phyloP scores from a whole-genome alignment of 2,329 filamentous ascomycete genomes.

The Colletotrichum sp. region DNA sequence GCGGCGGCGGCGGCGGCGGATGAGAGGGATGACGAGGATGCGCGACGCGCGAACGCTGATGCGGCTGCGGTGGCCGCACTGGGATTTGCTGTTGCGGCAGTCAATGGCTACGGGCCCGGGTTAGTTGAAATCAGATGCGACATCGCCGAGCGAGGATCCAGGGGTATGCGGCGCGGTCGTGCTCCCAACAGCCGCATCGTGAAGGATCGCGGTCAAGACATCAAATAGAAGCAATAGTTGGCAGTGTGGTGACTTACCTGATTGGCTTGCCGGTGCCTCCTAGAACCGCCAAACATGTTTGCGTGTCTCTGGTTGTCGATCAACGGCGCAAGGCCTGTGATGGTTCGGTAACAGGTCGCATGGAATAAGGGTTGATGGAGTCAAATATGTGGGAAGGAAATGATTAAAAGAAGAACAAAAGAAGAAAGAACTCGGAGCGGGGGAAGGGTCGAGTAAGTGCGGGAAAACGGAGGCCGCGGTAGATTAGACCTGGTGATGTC shows the following conservation, averaged over 20 bases:
- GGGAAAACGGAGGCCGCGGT: background rate
- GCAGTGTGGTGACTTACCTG: constrained; percentile 40
- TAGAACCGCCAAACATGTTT: constrained; percentile 57
- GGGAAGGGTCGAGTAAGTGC: background rate
- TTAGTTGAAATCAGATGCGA: constrained; percentile 14
- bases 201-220: background rate
- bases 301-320: constrained; percentile 16
- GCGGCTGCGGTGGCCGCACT: constrained; percentile 81
- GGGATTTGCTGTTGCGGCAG: constrained; percentile 68
- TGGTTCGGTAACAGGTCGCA: constrained; percentile 25
- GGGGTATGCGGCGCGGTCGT: background rate
- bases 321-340: constrained; percentile 26
- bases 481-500: constrained; percentile 8
- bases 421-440: background rate
- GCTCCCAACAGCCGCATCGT: background rate
- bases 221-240: background rate
- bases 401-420: background rate
- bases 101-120: constrained; percentile 58
- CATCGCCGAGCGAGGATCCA: constrained; percentile 22
- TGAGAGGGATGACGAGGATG: constrained; percentile 72
- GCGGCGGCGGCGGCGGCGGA: constrained; percentile 87
- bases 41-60: constrained; percentile 77
- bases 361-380: background rate
- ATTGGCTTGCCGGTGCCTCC: constrained; percentile 52
- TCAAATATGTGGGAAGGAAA: background rate